Evolutionary conservation across 805 yeast genomes (phyloP), one percentile per base, ranked within the genome.

Genomic region (Pichia eremophila): DNA sequence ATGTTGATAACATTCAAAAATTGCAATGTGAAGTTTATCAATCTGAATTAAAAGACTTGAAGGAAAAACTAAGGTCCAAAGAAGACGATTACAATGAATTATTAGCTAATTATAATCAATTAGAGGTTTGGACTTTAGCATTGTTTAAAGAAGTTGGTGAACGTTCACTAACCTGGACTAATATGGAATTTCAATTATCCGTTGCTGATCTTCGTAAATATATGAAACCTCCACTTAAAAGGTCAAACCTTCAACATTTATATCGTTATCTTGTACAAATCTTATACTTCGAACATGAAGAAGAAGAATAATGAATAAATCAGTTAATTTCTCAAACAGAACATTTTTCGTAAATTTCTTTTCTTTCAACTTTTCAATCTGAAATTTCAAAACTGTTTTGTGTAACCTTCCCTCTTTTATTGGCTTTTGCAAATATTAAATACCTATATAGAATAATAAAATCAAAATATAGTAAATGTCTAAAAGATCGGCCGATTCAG

Each of bases 101-200:
- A 2, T 34, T 22, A 12, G 19, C 17, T 3, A 37, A 45, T 18
- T 48, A 48, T 28, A 11, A 14, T 15, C 44, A 39, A 18, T 28
- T 48, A 18, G 42, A 45, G 17, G 35, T 22, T 12, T 48, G 51
- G 51, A 43, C 42, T 12, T 27, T 48, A 7, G 25, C 48, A 4
- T 17, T 48, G 10, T 48, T 48, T 14, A 45, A 42, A 35, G 51
- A 45, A 34, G 31, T 48, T 32, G 46, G 48, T 6, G 39, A 39
- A 11, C 29, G 46, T 11, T 41, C 50, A 15, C 44, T 38, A 34
- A 39, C 42, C 4, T 41, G 42, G 37, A 35, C 25, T 10, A 35
- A 48, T 18, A n/a, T 27, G 8, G 41, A 48, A 7, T 45, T 45
- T 31, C 22, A n/a, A 10, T 10, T 48, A 4, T 28, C 48, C 3